Conservation (phyloP, 2,329 filamentous ascomycete genomes). For the Penicillium sp. region DNA sequence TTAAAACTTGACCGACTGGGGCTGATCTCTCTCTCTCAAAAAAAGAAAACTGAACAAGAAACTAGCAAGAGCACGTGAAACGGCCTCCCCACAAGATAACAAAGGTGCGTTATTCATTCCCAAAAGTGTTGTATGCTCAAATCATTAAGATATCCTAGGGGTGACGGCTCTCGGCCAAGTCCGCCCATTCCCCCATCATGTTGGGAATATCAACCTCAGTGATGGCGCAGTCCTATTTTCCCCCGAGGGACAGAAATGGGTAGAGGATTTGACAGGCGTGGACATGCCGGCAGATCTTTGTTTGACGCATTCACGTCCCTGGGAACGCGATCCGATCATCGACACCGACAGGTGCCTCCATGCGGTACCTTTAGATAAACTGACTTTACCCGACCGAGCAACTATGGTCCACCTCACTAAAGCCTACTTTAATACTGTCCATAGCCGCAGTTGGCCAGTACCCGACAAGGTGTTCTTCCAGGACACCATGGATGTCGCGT, state of each 20-base stretch:
- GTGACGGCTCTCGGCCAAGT: not conserved
- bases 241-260: constrained; percentile 3
- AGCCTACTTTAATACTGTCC: constrained; percentile 1
- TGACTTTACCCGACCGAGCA: not conserved
- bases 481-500: constrained; percentile 4
- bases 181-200: not conserved
- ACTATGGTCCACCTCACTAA: not conserved
- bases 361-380: not conserved
- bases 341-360: not conserved
- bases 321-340: constrained; percentile 4
- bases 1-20: not conserved
- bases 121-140: not conserved
- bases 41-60: not conserved
- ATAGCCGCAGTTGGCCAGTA: constrained; percentile 4
- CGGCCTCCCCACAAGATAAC: not conserved
- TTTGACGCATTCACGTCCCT: not conserved
- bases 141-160: not conserved
- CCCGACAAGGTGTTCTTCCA: constrained; percentile 5
- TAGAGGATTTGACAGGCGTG: constrained; percentile 5
- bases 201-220: constrained; percentile 1
- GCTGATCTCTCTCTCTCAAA: not conserved
- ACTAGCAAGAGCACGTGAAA: not conserved
- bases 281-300: constrained; percentile 1
- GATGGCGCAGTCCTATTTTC: constrained; percentile 3
- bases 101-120: not conserved